Evolutionary conservation across 495 filamentous ascomycete species (phyloP), one percentile per base, ranked within the genome.

Genomic region (Xylona heveae): DNA sequence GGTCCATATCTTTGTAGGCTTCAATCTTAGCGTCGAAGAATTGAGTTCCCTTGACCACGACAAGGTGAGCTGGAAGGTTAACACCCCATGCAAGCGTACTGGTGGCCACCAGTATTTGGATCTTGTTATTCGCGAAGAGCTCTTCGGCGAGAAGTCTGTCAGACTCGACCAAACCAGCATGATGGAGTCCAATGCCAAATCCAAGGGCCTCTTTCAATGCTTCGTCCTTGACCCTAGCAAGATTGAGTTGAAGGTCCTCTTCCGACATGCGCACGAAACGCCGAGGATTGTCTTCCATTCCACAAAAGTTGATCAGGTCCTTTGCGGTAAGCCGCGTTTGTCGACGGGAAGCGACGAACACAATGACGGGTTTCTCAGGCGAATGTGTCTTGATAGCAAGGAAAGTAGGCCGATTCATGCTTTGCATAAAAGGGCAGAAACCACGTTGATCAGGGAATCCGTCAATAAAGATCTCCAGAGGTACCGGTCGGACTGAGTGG

Each of bases 11-110:
- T 41, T 79, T 83, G 51, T 99, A 99, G 0, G 80, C 88, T 52
- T 93, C 90, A 19, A 80, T 85, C 46, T 99, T 95, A 4, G 85
- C 85, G 48, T 99, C 88, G 53, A 91, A 99, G 58, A 75, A 99
- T 46, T 99, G 88, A 1, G 88, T 99, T 29, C 88, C 88, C 46
- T 99, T 99, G 29, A 99, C 90, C 6, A 99, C 77, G 6, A 99
- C 88, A 3, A 99, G 62, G 58, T 99, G 88, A 1, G 88, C 88
- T 0, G 88, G 88, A 46, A 99, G 63, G 52, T 99, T 99, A 38
- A 99, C 90, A 52, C 88, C 88, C 88, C 88, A 99, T 5, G 88
- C 88, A 16, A 99, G 61, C 6, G 88, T 99, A 49, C 78, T 85
- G 2, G 88, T 99, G n/a, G 88, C 88, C 0, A 95, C 72, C 5